Evolutionary conservation across 495 filamentous ascomycete species (phyloP).

Genomic region (Aspergillus leporis): DNA sequence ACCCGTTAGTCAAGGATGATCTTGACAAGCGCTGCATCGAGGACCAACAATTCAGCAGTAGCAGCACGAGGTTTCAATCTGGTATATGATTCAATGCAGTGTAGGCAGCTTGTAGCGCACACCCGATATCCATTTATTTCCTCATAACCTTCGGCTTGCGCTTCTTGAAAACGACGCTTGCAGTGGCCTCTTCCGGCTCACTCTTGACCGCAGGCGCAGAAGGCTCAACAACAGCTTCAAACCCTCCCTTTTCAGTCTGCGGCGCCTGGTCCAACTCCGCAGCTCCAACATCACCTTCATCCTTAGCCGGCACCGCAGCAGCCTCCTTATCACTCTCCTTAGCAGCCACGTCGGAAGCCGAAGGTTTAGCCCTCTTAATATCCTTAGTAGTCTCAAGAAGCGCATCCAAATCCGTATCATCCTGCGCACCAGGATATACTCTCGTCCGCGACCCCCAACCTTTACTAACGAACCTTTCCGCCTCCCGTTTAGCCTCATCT

Average conservation of each 20-base stretch:
- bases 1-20: not conserved
- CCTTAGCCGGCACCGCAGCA: conserved; percentile 2
- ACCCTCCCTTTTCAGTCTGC: conserved; percentile 37
- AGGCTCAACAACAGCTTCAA: not conserved
- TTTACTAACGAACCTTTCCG: conserved; percentile 61
- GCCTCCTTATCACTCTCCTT: conserved; percentile 2
- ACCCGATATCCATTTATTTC: conserved; percentile 25
- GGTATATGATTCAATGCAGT: not conserved
- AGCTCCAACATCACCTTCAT: conserved; percentile 15
- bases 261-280: conserved; percentile 19
- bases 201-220: conserved; percentile 14
- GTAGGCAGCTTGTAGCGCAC: not conserved
- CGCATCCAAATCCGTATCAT: conserved; percentile 66
- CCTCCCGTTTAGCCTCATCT: conserved; percentile 63
- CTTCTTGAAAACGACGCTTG: conserved; percentile 81
- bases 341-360: conserved; percentile 16
- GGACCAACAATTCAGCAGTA: not conserved
- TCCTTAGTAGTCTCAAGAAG: conserved; percentile 58
- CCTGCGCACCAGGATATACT: conserved; percentile 58
- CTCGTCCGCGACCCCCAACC: conserved; percentile 75
- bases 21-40: not conserved
- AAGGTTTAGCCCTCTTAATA: conserved; percentile 42
- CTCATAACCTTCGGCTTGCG: conserved; percentile 76
- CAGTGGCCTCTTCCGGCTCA: conserved; percentile 28
- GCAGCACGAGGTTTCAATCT: not conserved